Conservation (phyloP, 2,329 filamentous ascomycete genomes). For the Rugonectria rugulosa region DNA sequence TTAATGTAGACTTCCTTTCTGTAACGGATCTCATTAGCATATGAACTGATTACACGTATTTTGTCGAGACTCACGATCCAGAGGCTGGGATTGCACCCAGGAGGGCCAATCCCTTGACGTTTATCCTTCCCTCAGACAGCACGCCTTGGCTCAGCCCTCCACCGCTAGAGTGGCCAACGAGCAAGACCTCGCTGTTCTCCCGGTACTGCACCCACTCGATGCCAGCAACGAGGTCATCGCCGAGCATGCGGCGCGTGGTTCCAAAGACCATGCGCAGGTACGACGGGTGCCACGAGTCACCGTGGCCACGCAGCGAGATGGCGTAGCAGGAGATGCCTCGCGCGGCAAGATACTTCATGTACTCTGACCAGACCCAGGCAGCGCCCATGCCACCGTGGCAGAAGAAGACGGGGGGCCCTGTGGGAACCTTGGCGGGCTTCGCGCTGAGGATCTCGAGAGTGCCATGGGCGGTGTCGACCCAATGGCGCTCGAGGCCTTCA, state of each 20-base stretch:
- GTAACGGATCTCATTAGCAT: neutral
- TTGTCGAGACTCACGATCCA: slow-evolving; percentile 34
- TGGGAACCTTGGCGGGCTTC: slow-evolving; percentile 35
- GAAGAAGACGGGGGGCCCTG: slow-evolving; percentile 54
- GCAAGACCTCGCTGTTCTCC: slow-evolving; percentile 45
- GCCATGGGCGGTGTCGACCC: slow-evolving; percentile 53
- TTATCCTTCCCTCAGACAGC: slow-evolving; percentile 49
- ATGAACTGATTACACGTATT: neutral
- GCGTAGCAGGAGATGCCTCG: slow-evolving; percentile 59
- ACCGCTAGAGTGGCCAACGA: slow-evolving; percentile 61
- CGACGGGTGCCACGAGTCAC: slow-evolving; percentile 58
- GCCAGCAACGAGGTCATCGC: slow-evolving; percentile 53
- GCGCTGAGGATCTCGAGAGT: slow-evolving; percentile 58
- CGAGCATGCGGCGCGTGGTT: slow-evolving; percentile 51
- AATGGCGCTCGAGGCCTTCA: slow-evolving; percentile 51
- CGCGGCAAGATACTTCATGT: slow-evolving; percentile 56
- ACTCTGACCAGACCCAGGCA: slow-evolving; percentile 61
- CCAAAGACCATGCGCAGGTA: slow-evolving; percentile 57
- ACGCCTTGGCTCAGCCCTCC: slow-evolving; percentile 59
- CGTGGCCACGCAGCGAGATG: slow-evolving; percentile 60
- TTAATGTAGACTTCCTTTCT: slow-evolving; percentile 56
- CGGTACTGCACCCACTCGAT: slow-evolving; percentile 47
- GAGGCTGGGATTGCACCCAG: slow-evolving; percentile 57
- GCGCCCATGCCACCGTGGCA: slow-evolving; percentile 62
- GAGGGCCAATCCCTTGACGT: slow-evolving; percentile 54